Base-by-base conservation (phyloP, 2,329 filamentous ascomycete genomes). In the Aspergillus novofumigatus region DNA sequence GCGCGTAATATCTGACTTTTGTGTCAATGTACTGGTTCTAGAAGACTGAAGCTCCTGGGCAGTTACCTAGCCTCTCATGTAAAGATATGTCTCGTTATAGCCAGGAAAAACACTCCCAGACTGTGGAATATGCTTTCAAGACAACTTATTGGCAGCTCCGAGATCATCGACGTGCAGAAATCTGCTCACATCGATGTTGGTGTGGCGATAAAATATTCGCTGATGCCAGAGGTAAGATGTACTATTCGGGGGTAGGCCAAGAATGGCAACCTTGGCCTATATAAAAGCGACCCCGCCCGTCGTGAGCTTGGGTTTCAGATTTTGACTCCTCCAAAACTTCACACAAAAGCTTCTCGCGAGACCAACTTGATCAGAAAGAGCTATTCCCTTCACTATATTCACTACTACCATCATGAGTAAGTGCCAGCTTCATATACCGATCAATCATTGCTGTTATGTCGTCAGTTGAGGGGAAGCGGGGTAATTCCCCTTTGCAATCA, bases 81-180 rank as follows among this genome's bases (percentile, higher is more conserved):
- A 7, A 38, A 47, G 21, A 47, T 47, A 23, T 23, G 23, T n/a
- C 44, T 47, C 23, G 10, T 21, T 47, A 21, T 47, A 25, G 21
- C 14, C 23, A 47, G 44, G 11, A 23, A 47, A 14, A 14, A 17
- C 44, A 23, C 21, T 14, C 10, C 4, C 2, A 23, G 44, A 25
- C 23, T 6, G 21, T 25, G 44, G 11, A 47, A 47, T 23, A 25
- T 47, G 23, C 11, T 23, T 47, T 26, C 21, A 47, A 23, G 5
- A 47, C 21, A 5, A 14, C 2, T 26, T 23, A 26, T 51, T 51
- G 49, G 49, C 35, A 32, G n/a, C 41, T 20, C 23, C 25, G 20
- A 51, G 29, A 32, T 10, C 51, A 20, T 9, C 23, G 20, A 55
- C 29, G 32, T 63, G 58, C 67, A 67, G 63, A 65, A 67, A 67